Evolutionary conservation across 768 basidiomycete genomes (phyloP), one percentile per base, ranked within the genome.

Genomic region (Heimioporus sp.): DNA sequence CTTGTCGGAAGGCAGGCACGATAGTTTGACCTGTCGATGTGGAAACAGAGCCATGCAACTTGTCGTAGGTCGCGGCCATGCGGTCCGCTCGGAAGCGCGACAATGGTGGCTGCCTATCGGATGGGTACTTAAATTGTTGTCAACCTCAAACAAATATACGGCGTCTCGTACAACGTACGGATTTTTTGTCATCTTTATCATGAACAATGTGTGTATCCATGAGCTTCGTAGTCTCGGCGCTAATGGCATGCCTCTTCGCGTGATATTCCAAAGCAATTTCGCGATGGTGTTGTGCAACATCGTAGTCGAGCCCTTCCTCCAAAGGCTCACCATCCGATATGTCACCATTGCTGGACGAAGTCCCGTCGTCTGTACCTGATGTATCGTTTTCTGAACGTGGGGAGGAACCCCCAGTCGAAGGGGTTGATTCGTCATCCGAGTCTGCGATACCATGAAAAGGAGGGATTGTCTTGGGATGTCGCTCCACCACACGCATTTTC

Each of bases 191-290:
- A 41, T 76, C 77, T 43, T 75, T 60, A 30, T 71, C 70, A 34
- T 73, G 71, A 51, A 77, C 75, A 20, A 70, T 66, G 56, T 78
- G 78, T 7, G 73, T 71, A 46, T 71, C 70, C 73, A 87, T 75
- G 10, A 77, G 79, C 37, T 72, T 71, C 13, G 78, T 72, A 40
- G 80, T 78, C 42, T 77, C 78, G 36, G 77, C 72, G 1, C 82
- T 81, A 46, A 90, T 76, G 16, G 72, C 72, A 34, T 67, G 69
- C 44, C 86, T 80, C 63, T 82, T 86, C 56, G 76, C 70, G 64
- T 85, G 75, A 61, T 92, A 91, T 56, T 83, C 82, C 38, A 90
- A 61, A 16, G 85, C 82, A 57, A 91, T 78, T 64, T 90, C 88
- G 28, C 87, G 83, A 56, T 90, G 86, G 58, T 87, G 86, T 46